phyloP scores from a whole-genome alignment of 2,329 filamentous ascomycete species.

The Hymenoscyphus repandus region DNA sequence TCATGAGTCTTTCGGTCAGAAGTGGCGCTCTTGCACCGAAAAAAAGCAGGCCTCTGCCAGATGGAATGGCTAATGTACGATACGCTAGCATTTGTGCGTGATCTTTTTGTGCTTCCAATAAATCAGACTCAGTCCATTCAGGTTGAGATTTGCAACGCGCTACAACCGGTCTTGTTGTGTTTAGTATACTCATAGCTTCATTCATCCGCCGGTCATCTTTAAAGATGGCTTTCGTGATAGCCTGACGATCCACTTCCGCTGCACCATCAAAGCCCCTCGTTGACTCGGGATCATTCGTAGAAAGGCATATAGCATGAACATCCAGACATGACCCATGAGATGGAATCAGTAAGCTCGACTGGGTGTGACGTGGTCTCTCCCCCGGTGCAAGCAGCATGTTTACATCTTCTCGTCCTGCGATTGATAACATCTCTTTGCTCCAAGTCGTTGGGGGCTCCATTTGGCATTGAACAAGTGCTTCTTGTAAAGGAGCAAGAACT shows the following conservation, averaged over 20 bases:
- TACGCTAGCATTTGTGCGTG: conserved; percentile 81
- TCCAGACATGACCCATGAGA: conserved; percentile 68
- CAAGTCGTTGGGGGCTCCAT: conserved; percentile 74
- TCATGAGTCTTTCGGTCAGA: conserved; percentile 84
- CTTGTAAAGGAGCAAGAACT: conserved; percentile 72
- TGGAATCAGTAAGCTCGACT: conserved; percentile 35
- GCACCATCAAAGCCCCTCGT: conserved; percentile 66
- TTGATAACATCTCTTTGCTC: conserved; percentile 62
- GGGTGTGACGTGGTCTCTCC: conserved; percentile 29
- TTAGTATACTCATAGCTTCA: conserved; percentile 80
- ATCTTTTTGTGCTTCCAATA: conserved; percentile 88
- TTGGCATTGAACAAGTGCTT: conserved; percentile 81
- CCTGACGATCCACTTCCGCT: conserved; percentile 76
- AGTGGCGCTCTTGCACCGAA: conserved; percentile 84
- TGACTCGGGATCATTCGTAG: conserved; percentile 50
- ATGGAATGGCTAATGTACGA: conserved; percentile 81
- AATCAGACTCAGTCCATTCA: conserved; percentile 77
- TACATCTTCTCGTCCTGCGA: conserved; percentile 80
- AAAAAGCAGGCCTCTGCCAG: conserved; percentile 81
- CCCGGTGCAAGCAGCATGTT: conserved; percentile 55
- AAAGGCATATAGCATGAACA: conserved; percentile 70
- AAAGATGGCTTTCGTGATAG: conserved; percentile 82
- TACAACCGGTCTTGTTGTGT: conserved; percentile 73
- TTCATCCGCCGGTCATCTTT: conserved; percentile 83
- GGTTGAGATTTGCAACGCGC: conserved; percentile 72